phyloP scores from a whole-genome alignment of 176 grass and related monocot species.

The Olyra latifolia region DNA sequence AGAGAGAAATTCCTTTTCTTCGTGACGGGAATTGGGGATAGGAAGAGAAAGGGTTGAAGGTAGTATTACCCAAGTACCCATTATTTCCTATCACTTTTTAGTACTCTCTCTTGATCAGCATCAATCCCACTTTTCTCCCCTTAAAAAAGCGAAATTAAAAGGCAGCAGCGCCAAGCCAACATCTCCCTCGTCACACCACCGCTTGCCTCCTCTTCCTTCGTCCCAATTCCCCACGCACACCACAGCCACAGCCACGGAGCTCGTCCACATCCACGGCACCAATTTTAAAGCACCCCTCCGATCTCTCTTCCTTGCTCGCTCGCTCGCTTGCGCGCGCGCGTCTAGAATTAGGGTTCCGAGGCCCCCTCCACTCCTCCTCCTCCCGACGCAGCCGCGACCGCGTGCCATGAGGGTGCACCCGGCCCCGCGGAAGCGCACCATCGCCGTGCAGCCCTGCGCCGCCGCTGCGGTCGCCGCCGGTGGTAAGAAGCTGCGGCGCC shows the following conservation, averaged over 20 bases:
- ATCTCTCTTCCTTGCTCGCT: neutral
- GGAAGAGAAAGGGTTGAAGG: no score
- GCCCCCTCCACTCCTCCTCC: neutral
- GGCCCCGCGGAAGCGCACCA: slow-evolving; percentile 65
- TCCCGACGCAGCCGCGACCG: neutral
- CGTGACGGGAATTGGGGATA: no score
- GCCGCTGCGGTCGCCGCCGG: neutral
- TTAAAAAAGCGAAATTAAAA: neutral
- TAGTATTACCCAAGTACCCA: no score
- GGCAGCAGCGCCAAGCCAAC: neutral
- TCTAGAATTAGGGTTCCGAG: slow-evolving; percentile 18
- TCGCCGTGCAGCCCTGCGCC: slow-evolving; percentile 53
- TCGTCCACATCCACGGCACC: neutral
- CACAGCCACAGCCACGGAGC: neutral
- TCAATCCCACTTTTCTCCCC: neutral
- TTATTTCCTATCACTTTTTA: no score
- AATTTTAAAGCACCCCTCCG: slow-evolving; percentile 18
- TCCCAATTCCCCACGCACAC: neutral
- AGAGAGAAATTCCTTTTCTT: no score
- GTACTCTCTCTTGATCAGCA: no score
- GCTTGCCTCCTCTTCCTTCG: neutral
- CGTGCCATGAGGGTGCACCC: slow-evolving; percentile 60
- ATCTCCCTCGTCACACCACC: neutral
- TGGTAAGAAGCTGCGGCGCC: slow-evolving; percentile 90
- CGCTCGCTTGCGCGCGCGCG: neutral